Base-by-base conservation (phyloP, 2,329 filamentous ascomycete species). In the Aspergillus pseudotamarii region DNA sequence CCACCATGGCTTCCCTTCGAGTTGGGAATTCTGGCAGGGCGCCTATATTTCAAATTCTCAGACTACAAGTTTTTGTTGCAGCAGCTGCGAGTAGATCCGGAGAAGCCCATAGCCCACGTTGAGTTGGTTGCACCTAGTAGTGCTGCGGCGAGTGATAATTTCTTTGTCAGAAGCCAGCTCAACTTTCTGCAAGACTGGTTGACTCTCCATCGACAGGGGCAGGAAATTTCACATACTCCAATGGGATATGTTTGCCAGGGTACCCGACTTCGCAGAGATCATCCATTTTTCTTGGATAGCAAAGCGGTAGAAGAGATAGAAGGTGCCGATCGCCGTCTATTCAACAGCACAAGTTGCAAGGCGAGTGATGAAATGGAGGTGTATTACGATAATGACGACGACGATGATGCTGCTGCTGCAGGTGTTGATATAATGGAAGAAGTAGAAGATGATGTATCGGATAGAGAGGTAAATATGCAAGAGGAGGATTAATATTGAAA, bases 11-110 rank as follows among this genome's bases (percentile, higher is more conserved):
- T 91, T 0, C 77, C 72, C 0, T 79, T 86, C 1, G 85, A 91
- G 67, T 69, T 91, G 0, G 88, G 88, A 0, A 79, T 91, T 5
- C 79, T 89, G 54, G 79, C 86, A 0, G 89, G 88, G 0, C 79
- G 88, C 0, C 77, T 91, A 0, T 90, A 91, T 67, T 74, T 76
- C 41, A 65, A 71, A 0, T 73, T 68, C 26, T 50, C 66, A 0
- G 72, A 75, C n/a, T 73, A 75, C 41, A 56, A 63, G 14, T 30
- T 12, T 12, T 16, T 66, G 8, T 32, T 58, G 0, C 36, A 60
- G 8, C 32, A 34, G 36, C 51, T 62, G 12, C 58, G 30, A 2
- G 28, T 65, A 0, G 46, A 62, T 1, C 50, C 30, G 4, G 36
- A 58, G 9, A 26, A 28, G 2, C 5, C 16, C 2, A 19, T 0